A percentile compares a stretch with the other conserved stretches of the same genome.
Conservation (phyloP, 2,329 filamentous ascomycete genomes). For the Aureobasidium zeae region DNA sequence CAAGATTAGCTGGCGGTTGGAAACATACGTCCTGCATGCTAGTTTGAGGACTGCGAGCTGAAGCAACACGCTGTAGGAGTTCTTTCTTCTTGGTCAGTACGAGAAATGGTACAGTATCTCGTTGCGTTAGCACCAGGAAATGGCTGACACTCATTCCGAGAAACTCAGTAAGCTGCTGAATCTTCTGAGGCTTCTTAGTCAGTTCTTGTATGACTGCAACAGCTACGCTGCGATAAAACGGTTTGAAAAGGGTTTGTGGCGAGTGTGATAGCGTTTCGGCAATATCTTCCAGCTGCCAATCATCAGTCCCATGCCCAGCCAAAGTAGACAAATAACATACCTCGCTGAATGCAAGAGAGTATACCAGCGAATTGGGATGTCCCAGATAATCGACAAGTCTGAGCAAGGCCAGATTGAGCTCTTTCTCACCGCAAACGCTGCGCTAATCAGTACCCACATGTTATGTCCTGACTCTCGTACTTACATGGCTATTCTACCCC, state of each 20-base stretch:
- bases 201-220: conserved; percentile 77
- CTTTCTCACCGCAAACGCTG: conserved; percentile 64
- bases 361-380: conserved; percentile 68
- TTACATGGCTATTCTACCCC: conserved; percentile 71
- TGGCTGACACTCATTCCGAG: conserved; percentile 65
- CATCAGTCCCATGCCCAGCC: conserved; percentile 6
- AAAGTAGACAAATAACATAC: conserved; percentile 31
- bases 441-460: not conserved
- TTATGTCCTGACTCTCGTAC: conserved; percentile 19
- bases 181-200: conserved; percentile 68
- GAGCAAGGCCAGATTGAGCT: conserved; percentile 77
- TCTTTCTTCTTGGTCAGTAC: conserved; percentile 70
- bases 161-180: conserved; percentile 69
- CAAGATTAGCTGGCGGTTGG: conserved; percentile 47
- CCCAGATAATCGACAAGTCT: conserved; percentile 81
- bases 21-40: conserved; percentile 53
- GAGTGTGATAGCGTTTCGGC: conserved; percentile 56
- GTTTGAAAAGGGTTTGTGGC: conserved; percentile 62
- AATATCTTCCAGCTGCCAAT: conserved; percentile 54
- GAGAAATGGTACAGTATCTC: conserved; percentile 75
- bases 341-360: conserved; percentile 74
- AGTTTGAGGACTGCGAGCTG: conserved; percentile 48
- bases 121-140: conserved; percentile 66
- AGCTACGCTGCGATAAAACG: conserved; percentile 82
- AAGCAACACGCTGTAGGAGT: conserved; percentile 70